These are phyloP conservation scores for Trichosanthes truncata DNA, from an alignment of 306 rosid species.

Conservation along the genomic window DNA sequence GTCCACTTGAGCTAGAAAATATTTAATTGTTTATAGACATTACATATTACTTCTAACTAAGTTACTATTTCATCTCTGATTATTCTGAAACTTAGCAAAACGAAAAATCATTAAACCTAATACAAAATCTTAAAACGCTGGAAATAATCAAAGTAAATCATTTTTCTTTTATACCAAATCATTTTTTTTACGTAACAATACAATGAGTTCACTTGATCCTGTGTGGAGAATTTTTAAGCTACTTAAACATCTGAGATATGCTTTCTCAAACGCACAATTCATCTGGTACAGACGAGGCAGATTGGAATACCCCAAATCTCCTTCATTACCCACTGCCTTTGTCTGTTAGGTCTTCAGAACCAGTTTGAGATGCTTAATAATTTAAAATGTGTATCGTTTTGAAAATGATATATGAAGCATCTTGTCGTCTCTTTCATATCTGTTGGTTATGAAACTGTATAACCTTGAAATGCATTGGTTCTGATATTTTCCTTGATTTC, in stretches of 20 bases:
- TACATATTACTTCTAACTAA: not conserved
- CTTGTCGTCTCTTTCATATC: not conserved
- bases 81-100: not conserved
- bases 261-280: not conserved
- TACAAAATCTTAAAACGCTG: not conserved
- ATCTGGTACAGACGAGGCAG: not conserved
- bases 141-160: not conserved
- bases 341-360: not conserved
- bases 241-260: not conserved
- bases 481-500: constrained; percentile 1
- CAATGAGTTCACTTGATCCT: not conserved
- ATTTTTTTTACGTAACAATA: too few species aligned
- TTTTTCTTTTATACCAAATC: not conserved
- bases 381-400: not conserved
- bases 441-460: not conserved
- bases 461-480: not conserved
- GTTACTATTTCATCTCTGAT: not conserved
- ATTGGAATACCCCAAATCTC: not conserved
- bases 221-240: not conserved
- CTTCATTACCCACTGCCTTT: not conserved
- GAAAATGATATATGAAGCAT: not conserved
- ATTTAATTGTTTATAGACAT: not conserved
- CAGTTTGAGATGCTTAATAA: not conserved
- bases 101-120: too few species aligned
- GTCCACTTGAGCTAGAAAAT: not conserved